Conservation (phyloP, 78 protist genomes). For the Dictyostelium brefeldianum region DNA sequence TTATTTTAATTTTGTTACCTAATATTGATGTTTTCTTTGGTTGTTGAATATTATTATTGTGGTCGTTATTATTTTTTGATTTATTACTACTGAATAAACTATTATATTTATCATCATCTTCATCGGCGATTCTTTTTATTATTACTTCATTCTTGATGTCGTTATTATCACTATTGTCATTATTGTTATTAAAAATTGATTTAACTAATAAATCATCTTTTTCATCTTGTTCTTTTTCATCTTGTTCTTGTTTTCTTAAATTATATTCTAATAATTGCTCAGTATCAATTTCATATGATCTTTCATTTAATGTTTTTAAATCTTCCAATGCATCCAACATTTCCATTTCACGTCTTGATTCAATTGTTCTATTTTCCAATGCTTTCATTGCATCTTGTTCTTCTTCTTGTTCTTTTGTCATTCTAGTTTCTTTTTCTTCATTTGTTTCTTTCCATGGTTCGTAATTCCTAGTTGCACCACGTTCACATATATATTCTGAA, state of each 20-base stretch:
- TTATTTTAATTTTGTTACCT: background rate
- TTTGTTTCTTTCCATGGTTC: conserved; percentile 91
- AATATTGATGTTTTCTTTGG: conserved; percentile 1
- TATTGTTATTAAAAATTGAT: conserved; percentile 3
- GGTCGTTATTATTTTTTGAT: background rate
- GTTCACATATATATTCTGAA: conserved; percentile 91
- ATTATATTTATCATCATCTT: conserved; percentile 26
- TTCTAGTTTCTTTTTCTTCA: conserved; percentile 37
- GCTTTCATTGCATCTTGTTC: conserved; percentile 88
- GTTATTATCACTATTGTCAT: background rate
- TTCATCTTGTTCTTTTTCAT: background rate
- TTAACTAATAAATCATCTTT: conserved; percentile 4
- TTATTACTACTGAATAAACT: conserved; percentile 16
- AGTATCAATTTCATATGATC: conserved; percentile 29
- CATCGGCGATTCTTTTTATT: conserved; percentile 36
- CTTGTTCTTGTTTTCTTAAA: conserved; percentile 43
- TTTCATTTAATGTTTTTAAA: conserved; percentile 79
- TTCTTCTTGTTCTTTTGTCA: conserved; percentile 66
- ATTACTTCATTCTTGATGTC: background rate
- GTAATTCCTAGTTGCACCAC: conserved; percentile 89
- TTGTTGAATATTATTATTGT: background rate
- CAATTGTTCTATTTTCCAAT: conserved; percentile 89
- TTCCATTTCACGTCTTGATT: conserved; percentile 95
- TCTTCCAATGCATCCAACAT: conserved; percentile 95
- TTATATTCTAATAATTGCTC: conserved; percentile 36